Percentiles rank a stretch among this genome's conserved stretches.
These are phyloP conservation scores for Corallochytrium limacisporum DNA, from an alignment of 78 protist genomes.

Conservation along the genomic window DNA sequence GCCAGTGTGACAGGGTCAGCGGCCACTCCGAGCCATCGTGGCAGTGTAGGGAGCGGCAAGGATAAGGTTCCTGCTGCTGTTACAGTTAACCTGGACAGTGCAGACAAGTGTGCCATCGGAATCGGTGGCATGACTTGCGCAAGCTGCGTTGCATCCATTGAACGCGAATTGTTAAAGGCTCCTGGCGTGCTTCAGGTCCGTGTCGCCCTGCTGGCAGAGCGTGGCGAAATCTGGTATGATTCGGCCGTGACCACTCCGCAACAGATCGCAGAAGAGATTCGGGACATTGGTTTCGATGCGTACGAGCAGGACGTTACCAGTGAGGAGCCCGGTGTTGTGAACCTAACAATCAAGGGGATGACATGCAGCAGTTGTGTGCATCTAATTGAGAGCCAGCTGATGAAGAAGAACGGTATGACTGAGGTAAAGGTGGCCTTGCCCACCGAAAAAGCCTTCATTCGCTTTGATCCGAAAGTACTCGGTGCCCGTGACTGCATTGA, in stretches of 20 bases:
- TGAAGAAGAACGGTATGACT: too few species aligned
- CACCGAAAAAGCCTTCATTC: too few species aligned
- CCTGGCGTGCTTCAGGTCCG: conserved; percentile 3
- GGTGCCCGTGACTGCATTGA: too few species aligned
- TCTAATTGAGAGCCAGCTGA: not conserved
- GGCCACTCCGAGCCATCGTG: not conserved
- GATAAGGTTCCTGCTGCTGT: too few species aligned
- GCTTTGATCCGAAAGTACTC: too few species aligned
- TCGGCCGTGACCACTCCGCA: not conserved
- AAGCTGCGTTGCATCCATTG: conserved; percentile 30
- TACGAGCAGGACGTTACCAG: not conserved
- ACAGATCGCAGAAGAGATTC: not conserved
- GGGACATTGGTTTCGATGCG: conserved; percentile 9
- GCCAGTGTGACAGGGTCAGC: not conserved
- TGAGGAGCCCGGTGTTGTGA: not conserved
- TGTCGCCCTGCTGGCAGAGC: conserved; percentile 1
- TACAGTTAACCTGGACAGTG: too few species aligned
- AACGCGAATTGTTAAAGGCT: not conserved
- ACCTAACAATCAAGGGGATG: not conserved
- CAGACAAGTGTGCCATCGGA: too few species aligned
- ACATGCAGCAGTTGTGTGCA: not conserved
- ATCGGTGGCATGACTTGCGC: conserved; percentile 46
- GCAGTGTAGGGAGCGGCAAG: too few species aligned
- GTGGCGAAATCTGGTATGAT: not conserved
- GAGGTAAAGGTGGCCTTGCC: too few species aligned